These are phyloP conservation scores for Pyronema domesticum DNA, from an alignment of 495 filamentous ascomycete genomes.

Conservation along the genomic window DNA sequence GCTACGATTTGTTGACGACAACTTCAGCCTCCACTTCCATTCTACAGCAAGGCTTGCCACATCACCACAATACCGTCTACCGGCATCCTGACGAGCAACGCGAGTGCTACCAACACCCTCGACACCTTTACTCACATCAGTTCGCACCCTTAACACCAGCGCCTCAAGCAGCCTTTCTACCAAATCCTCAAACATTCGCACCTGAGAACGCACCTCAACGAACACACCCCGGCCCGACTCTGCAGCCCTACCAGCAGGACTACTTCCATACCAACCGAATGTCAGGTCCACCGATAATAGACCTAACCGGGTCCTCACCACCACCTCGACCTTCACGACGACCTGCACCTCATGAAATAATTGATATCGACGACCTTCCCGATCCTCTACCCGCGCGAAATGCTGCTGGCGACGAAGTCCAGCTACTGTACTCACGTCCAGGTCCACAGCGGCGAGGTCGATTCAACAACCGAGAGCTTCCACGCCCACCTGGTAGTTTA, in stretches of 20 bases:
- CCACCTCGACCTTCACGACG: conserved; percentile 10
- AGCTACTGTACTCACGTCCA: not conserved
- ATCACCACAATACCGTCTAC: not conserved
- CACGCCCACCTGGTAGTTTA: not conserved
- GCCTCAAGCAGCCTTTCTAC: not conserved
- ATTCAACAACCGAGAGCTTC: not conserved
- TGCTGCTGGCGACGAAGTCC: not conserved
- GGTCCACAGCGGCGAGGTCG: not conserved
- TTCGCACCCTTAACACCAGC: not conserved
- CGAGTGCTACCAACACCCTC: not conserved
- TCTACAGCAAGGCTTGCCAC: not conserved
- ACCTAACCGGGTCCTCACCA: conserved; percentile 28
- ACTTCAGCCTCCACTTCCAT: not conserved
- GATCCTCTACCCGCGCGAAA: conserved; percentile 18
- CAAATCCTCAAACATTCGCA: not conserved
- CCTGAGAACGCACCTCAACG: conserved; percentile 15
- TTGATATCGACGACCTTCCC: conserved; percentile 23
- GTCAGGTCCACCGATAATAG: conserved; percentile 18
- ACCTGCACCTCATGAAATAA: conserved; percentile 8
- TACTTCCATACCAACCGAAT: not conserved
- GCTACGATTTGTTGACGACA: not conserved
- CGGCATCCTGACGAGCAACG: too few species aligned
- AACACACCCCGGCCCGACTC: conserved; percentile 11
- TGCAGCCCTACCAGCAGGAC: not conserved
- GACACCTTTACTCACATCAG: not conserved